Evolutionary conservation across 1,139 yeast species (phyloP).

Genomic region (Pneumocystis carinii): DNA sequence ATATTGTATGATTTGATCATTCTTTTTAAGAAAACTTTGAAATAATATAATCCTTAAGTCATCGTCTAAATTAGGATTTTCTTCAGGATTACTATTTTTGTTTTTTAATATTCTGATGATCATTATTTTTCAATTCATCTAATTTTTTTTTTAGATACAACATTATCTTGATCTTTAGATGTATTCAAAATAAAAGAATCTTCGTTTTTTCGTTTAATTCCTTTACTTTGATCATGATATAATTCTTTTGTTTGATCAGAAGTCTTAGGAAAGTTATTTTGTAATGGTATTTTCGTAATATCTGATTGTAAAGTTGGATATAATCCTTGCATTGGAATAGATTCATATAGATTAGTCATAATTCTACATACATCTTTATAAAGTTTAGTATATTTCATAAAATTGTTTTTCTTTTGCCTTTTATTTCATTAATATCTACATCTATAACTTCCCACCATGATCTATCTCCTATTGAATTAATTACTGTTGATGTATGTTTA

Average conservation of each 20-base stretch:
- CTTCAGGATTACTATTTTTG: neutral
- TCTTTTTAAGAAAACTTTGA: too few relatives aligned
- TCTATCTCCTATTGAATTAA: conserved; percentile 13
- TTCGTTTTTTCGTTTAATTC: neutral
- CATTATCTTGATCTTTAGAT: neutral
- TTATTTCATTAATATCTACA: conserved; percentile 18
- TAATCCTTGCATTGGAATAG: neutral
- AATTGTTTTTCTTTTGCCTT: neutral
- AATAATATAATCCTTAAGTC: too few relatives aligned
- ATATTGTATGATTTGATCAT: neutral
- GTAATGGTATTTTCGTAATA: neutral
- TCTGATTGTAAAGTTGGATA: neutral
- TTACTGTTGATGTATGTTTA: conserved; percentile 13
- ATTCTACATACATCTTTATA: conserved; percentile 1
- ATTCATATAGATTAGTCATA: conserved; percentile 1
- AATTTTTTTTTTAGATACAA: neutral
- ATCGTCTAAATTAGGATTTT: neutral
- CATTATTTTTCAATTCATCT: neutral
- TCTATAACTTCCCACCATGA: conserved; percentile 22
- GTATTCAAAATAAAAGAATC: neutral
- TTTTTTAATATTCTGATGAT: neutral
- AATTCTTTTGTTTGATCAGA: neutral
- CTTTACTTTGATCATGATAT: neutral
- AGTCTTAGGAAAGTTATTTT: neutral
- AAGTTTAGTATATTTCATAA: neutral